These are phyloP conservation scores for Bondarzewia mesenterica DNA, from an alignment of 1,284 basidiomycete genomes.

Conservation along the genomic window DNA sequence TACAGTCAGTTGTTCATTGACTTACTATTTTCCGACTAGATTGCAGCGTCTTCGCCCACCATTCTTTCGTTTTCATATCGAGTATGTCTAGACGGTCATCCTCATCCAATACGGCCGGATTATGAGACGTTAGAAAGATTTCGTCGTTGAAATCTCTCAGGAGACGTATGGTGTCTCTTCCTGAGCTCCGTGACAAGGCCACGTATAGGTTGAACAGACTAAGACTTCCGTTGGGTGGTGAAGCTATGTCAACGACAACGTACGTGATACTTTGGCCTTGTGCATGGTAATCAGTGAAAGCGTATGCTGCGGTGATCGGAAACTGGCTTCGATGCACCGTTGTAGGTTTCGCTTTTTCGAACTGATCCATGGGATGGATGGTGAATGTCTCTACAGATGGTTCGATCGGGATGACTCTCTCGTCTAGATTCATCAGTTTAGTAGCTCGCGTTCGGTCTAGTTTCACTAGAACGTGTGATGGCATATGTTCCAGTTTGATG, in stretches of 20 bases:
- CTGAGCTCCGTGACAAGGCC: conserved; percentile 23
- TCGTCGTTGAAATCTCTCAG: conserved; percentile 13
- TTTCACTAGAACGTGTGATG: conserved; percentile 26
- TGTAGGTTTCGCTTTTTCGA: neutral
- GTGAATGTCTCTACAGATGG: conserved; percentile 12
- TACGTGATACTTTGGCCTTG: conserved; percentile 22
- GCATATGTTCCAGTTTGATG: conserved; percentile 18
- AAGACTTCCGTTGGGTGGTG: conserved; percentile 18
- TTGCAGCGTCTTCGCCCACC: too few relatives aligned
- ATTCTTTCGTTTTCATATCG: too few relatives aligned
- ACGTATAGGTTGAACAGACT: conserved; percentile 25
- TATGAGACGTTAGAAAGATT: too few relatives aligned
- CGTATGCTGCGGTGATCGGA: conserved; percentile 23
- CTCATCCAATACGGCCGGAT: too few relatives aligned
- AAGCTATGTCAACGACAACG: conserved; percentile 23
- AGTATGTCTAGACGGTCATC: too few relatives aligned
- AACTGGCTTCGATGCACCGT: conserved; percentile 14
- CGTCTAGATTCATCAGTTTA: conserved; percentile 17
- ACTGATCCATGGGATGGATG: conserved; percentile 1
- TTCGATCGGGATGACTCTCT: conserved; percentile 19
- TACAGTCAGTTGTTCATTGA: too few relatives aligned
- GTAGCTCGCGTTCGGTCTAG: conserved; percentile 18
- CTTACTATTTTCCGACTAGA: too few relatives aligned
- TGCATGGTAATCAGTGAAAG: conserved; percentile 26
- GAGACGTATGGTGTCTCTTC: conserved; percentile 19